Evolutionary conservation across 2,329 filamentous ascomycete genomes (phyloP).

Genomic region (Aureobasidium sp.): DNA sequence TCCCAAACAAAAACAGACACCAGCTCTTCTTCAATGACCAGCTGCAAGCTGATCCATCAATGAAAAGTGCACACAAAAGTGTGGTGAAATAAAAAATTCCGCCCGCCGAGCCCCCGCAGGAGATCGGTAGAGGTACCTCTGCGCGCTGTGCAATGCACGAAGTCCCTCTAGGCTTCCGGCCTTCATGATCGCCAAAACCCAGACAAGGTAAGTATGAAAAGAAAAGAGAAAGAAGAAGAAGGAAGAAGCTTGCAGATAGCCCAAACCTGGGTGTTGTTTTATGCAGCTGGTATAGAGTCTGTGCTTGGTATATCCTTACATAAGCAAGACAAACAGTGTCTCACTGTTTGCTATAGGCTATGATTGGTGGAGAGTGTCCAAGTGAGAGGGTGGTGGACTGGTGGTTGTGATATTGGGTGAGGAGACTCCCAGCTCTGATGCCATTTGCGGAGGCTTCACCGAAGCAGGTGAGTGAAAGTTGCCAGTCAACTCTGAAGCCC

Average conservation of each 20-base stretch:
- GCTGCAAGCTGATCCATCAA: background rate
- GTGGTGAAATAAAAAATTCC: conserved; percentile 13
- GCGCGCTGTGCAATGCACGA: conserved; percentile 18
- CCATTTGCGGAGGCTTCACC: background rate
- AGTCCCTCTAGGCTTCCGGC: background rate
- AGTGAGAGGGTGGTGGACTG: too few relatives aligned
- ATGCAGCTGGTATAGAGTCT: too few relatives aligned
- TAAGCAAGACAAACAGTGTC: too few relatives aligned
- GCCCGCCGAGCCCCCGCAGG: conserved; percentile 8
- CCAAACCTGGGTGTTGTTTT: too few relatives aligned
- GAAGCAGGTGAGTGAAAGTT: too few relatives aligned
- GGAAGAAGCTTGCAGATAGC: too few relatives aligned
- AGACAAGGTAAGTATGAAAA: conserved; percentile 12
- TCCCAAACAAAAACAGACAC: too few relatives aligned
- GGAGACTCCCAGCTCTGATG: background rate
- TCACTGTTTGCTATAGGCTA: too few relatives aligned
- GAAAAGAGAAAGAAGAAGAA: too few relatives aligned
- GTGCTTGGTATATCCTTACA: too few relatives aligned
- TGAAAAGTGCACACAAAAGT: conserved; percentile 8
- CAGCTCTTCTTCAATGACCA: conserved; percentile 11
- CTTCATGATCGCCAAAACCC: conserved; percentile 9
- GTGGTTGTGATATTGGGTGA: too few relatives aligned
- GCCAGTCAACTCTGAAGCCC: background rate
- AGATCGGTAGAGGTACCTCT: conserved; percentile 1
- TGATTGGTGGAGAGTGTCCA: too few relatives aligned